Percentiles rank a stretch among this genome's conserved stretches.
Conservation (phyloP, 2,329 filamentous ascomycete genomes). For the Cryphonectria nitschkei region DNA sequence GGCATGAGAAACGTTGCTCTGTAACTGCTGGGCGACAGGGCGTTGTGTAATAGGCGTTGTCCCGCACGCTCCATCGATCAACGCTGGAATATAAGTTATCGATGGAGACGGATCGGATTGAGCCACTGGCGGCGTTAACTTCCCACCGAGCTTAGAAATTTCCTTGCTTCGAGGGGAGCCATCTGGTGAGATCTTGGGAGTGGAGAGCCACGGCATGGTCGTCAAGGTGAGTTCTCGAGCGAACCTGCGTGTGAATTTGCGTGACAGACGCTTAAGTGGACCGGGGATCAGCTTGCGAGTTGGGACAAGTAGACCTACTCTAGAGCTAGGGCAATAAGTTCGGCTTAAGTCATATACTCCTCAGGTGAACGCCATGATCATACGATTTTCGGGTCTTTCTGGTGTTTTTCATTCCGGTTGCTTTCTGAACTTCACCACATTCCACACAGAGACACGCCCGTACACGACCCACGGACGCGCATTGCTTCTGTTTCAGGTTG, state of each 20-base stretch:
- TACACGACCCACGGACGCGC: background rate
- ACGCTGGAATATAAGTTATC: conserved; percentile 41
- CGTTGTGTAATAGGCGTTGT: conserved; percentile 38
- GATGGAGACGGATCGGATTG: conserved; percentile 18
- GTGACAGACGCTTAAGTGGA: background rate
- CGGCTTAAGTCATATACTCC: background rate
- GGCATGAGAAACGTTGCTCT: conserved; percentile 32
- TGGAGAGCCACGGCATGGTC: conserved; percentile 26
- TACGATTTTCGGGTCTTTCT: background rate
- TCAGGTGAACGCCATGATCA: background rate
- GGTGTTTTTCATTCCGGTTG: conserved; percentile 18
- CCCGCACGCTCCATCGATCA: conserved; percentile 42
- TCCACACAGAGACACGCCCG: background rate
- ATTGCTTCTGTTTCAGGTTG: conserved; percentile 4
- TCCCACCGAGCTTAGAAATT: conserved; percentile 3
- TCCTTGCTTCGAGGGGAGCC: conserved; percentile 15
- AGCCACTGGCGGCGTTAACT: background rate
- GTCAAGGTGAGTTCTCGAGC: background rate
- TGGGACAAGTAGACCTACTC: background rate
- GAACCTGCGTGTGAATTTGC: background rate
- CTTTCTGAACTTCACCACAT: conserved; percentile 1
- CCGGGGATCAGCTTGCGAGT: background rate
- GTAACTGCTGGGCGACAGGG: conserved; percentile 31
- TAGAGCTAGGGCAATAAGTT: background rate
- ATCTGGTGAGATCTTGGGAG: conserved; percentile 16